Base-by-base conservation (phyloP, 176 grass and related monocot genomes). In the Avena insularis region DNA sequence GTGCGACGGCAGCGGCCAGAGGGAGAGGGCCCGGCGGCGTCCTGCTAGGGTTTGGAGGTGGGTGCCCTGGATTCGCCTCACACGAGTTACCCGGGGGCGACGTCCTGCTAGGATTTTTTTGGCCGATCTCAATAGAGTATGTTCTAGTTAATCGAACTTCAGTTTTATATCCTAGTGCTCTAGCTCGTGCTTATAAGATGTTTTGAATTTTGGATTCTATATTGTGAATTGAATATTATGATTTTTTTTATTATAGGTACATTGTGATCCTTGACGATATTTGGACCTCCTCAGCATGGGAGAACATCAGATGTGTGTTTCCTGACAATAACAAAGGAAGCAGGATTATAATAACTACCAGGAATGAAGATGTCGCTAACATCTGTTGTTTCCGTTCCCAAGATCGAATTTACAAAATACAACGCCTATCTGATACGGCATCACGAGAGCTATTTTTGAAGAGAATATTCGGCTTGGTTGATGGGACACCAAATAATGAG, bases 221-320 rank as follows among this genome's bases (percentile, higher is more conserved):
- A 19, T 4, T 20, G 14, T n/a, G 11, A 14, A 5, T 4, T 54
- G n/a, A 25, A 25, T 62, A 62, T 65, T 63, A 20, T 31, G 0
- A 64, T 38, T 33, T 78, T 25, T 78, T 3, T 5, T 58, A 58
- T 40, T 79, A 11, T 43, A 45, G 51, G 73, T 75, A 66, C n/a
- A 66, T 87, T 77, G 74, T 87, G 15, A 81, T 92, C 12, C 75
- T 89, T 16, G 90, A 92, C 83, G 90, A 92, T 23, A 86, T 92
- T 61, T 86, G 77, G 77, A 83, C 55, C 4, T 33, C 56, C 56
- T 77, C 71, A 2, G 60, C 82, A 21, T 93, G 91, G 91, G 82
- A 88, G 20, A 82, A 74, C 31, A 88, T 90, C 23, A 76, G 43
- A 67, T 79, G 43, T 71, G 88, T 72, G 47, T 85, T 93, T 8